Percentiles rank a stretch among this genome's conserved stretches.
Conservation (phyloP, 257 asterid genomes). For the Nicotiana benthamiana region DNA sequence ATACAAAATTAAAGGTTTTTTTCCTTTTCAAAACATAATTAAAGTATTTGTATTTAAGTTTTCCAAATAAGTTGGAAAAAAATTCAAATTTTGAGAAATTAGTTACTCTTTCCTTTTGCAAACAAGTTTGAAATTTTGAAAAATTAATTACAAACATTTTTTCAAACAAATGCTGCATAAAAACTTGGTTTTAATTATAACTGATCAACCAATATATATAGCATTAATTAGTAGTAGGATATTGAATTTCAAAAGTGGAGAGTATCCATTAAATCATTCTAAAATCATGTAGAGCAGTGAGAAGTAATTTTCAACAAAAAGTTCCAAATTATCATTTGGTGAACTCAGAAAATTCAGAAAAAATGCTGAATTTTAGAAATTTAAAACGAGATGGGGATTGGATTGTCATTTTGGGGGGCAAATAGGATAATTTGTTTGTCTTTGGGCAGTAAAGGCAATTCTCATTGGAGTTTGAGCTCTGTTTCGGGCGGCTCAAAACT, state of each 20-base stretch:
- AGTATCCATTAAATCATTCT: not conserved
- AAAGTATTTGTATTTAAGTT: too few species aligned
- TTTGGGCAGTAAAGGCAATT: conserved; percentile 26
- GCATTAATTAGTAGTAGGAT: too few species aligned
- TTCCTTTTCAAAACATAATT: too few species aligned
- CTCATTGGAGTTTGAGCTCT: conserved; percentile 38
- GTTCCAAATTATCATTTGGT: conserved; percentile 19
- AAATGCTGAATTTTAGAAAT: conserved; percentile 18
- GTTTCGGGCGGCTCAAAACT: conserved; percentile 39
- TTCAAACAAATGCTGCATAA: not conserved
- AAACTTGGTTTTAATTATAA: not conserved
- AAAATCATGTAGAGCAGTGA: conserved; percentile 10
- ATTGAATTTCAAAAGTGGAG: not conserved
- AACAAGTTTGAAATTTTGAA: too few species aligned
- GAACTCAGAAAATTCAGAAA: not conserved
- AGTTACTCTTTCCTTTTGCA: too few species aligned
- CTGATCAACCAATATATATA: not conserved
- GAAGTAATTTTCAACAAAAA: conserved; percentile 23
- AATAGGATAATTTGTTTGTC: conserved; percentile 25
- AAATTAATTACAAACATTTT: too few species aligned
- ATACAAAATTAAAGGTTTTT: too few species aligned
- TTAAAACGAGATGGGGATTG: conserved; percentile 33
- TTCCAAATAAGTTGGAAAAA: too few species aligned
- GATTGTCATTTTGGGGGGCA: conserved; percentile 35
- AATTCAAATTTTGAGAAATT: too few species aligned